Evolutionary conservation across 306 rosid species (phyloP).

Genomic region (Dalbergia oliveri): DNA sequence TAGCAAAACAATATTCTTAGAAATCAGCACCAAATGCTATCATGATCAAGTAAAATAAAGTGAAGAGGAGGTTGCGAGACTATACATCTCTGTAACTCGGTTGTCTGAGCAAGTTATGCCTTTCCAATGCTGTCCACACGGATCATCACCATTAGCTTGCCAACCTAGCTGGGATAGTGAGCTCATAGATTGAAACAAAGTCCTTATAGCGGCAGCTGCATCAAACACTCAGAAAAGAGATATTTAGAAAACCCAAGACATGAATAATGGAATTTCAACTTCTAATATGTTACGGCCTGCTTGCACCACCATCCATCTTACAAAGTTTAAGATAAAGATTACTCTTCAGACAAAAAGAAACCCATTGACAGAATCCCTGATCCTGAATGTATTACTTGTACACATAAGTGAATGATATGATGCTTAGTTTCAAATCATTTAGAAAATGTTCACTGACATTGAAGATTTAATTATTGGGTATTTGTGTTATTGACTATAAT

Average conservation of each 20-base stretch:
- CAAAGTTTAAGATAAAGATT: slow-evolving; percentile 16
- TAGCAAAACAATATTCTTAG: slow-evolving; percentile 42
- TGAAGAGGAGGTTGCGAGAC: slow-evolving; percentile 39
- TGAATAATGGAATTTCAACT: slow-evolving; percentile 21
- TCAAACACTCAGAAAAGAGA: slow-evolving; percentile 40
- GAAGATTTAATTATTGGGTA: not conserved
- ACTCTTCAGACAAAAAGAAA: slow-evolving; percentile 10
- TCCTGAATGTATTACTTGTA: slow-evolving; percentile 6
- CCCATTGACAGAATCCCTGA: not conserved
- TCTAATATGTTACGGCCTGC: not conserved
- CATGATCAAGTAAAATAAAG: slow-evolving; percentile 28
- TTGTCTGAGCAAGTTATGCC: slow-evolving; percentile 78
- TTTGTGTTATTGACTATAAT: not conserved
- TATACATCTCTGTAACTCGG: slow-evolving; percentile 85
- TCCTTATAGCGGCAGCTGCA: slow-evolving; percentile 68
- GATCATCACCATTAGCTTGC: slow-evolving; percentile 76
- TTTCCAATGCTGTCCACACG: slow-evolving; percentile 92
- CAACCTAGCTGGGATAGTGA: slow-evolving; percentile 81
- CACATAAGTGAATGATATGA: slow-evolving; percentile 4
- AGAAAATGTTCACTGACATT: not conserved
- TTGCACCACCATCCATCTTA: slow-evolving; percentile 30
- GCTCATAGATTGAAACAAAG: slow-evolving; percentile 62
- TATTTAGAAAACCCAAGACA: slow-evolving; percentile 37
- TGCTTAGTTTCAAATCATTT: slow-evolving; percentile 20
- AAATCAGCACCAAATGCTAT: slow-evolving; percentile 39